Evolutionary conservation across 2,329 filamentous ascomycete genomes (phyloP), one percentile per base, ranked within the genome.

Genomic region (Alternaria hordeiaustralica): DNA sequence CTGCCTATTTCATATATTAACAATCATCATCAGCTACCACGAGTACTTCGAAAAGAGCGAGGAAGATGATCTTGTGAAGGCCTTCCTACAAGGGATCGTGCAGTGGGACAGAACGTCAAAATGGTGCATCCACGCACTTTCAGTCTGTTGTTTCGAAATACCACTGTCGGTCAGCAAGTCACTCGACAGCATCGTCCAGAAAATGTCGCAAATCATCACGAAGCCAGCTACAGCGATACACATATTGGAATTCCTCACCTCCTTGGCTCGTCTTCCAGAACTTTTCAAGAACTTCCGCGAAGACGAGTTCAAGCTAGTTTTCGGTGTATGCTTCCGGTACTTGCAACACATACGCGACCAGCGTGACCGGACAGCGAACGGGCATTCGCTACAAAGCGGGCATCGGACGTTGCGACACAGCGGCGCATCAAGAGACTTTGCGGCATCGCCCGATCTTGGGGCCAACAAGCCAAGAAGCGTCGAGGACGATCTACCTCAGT

Each of bases 141-240:
- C 94, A 0, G 91, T 99, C 64, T 98, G 95, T 82, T 97, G 94
- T 78, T 94, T 97, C 74, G 96, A 99, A 79, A 87, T 97, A 25
- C 94, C 96, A 3, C 86, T 92, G 18, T 95, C 95, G 12, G 92
- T 94, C 55, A 93, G 91, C 75, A 97, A 95, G 76, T 91, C 90
- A 20, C 85, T 98, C 64, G 92, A 95, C 49, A 91, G 89, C 49
- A 93, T 98, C 69, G 85, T 99, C 59, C 92, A 94, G 73, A 95
- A 93, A 77, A 97, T 99, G 92, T 91, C 94, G 1, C 93, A 94
- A 71, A 96, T 97, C 74, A 97, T 99, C 74, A 98, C 96, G 1
- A 94, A 97, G 73, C 90, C 93, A 7, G 89, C 94, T 60, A 91
- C 97, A 36, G 94, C 95, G 10, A 91, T 97, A 65, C 96, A 99